Conservation (phyloP, 2,329 filamentous ascomycete genomes). For the Aschersonia sp. region DNA sequence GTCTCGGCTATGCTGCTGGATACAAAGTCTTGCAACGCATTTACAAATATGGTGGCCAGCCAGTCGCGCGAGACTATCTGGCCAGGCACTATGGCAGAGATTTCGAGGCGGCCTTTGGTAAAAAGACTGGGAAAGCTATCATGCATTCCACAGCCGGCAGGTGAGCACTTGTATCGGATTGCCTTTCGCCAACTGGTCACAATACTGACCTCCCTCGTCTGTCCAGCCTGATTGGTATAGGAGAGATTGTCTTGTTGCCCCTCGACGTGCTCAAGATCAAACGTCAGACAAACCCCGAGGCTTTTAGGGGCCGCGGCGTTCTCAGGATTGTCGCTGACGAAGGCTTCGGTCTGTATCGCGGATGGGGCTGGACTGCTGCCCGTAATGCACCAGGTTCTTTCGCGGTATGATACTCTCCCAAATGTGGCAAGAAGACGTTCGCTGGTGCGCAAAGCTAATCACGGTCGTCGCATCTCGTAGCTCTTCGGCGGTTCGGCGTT, state of each 20-base stretch:
- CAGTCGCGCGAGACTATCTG: constrained; percentile 84
- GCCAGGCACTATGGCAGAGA: constrained; percentile 61
- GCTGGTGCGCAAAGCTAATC: background rate
- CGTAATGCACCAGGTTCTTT: constrained; percentile 95
- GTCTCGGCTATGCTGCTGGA: constrained; percentile 89
- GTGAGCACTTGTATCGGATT: constrained; percentile 24
- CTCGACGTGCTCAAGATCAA: constrained; percentile 99
- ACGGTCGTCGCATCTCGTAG: constrained; percentile 23
- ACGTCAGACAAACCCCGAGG: constrained; percentile 96
- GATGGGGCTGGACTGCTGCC: constrained; percentile 94
- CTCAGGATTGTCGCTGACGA: constrained; percentile 85
- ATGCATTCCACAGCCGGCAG: constrained; percentile 94
- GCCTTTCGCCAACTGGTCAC: background rate
- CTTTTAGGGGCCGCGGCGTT: constrained; percentile 86
- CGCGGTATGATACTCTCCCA: constrained; percentile 48
- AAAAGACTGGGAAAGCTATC: constrained; percentile 95
- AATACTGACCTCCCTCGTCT: background rate
- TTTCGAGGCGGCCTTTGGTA: constrained; percentile 85
- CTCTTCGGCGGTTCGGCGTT: constrained; percentile 96
- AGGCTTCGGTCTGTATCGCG: constrained; percentile 88
- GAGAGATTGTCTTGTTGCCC: constrained; percentile 88
- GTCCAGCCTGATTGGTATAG: constrained; percentile 77
- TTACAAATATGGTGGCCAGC: constrained; percentile 98
- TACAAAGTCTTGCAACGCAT: constrained; percentile 96
- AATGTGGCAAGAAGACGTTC: background rate